Base-by-base conservation (phyloP, 140 eudicot species). In the Bidens hawaiensis region DNA sequence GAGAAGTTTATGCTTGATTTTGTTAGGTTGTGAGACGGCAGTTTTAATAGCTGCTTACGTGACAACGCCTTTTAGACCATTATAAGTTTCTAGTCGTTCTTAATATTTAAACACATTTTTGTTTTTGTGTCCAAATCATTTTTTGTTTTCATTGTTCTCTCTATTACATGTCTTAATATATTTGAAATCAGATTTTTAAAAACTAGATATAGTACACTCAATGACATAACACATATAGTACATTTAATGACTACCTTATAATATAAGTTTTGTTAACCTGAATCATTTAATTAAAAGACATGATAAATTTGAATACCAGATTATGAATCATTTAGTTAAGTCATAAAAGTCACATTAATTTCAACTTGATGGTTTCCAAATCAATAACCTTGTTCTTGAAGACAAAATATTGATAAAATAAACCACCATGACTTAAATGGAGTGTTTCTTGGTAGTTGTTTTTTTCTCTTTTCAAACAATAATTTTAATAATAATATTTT, bases 361-460 rank as follows among this genome's bases (percentile, higher is more conserved):
- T 38, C 15, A 11, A 0, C 43, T 38, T 38, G 12, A 38, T 38
- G 43, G 14, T 14, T 38, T 38, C 12, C 4, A 10, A 38, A 9
- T n/a, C n/a, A n/a, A 38, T 38, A 38, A 36, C 10, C 42, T 36
- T 36, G 42, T 36, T 31, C 36, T 31, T 36, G 42, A 36, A 36
- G 42, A 9, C 9, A 36, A 34, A 36, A 36, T 5, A 36, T 36
- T 7, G 42, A 36, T 36, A 36, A 36, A 36, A 36, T 5, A 36
- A n/a, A n/a, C 0, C 43, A 38, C 43, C 12, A 38, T 38, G 43
- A 38, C 43, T 38, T 38, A 38, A 38, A 38, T 38, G 43, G 15
- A 38, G 43, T 11, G 43, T 38, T 74, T 81, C 83, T 79, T 65
- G 83, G 81, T 79, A 73, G 52, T 30, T 76, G 79, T 70, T 75